These are phyloP conservation scores for Globisporangium nodosum DNA, from an alignment of 352 stramenopile species.

Conservation along the genomic window DNA sequence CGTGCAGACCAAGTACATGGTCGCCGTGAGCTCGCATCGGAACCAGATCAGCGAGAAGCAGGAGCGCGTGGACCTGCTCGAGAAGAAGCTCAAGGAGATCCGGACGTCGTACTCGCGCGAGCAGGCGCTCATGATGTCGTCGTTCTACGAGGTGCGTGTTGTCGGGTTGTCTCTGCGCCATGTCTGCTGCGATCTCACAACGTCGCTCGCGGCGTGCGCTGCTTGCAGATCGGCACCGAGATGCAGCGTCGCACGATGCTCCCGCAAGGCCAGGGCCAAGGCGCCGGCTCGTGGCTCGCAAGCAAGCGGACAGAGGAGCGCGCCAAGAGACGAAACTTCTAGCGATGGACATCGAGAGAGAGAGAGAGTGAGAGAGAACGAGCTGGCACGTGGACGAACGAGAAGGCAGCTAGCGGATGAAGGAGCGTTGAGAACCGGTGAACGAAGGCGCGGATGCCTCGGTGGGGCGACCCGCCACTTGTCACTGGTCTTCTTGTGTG, in stretches of 20 bases:
- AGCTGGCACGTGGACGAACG: no score
- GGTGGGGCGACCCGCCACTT: no score
- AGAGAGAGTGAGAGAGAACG: background rate
- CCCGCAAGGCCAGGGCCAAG: constrained; percentile 47
- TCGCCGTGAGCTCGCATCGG: constrained; percentile 81
- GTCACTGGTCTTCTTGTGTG: background rate
- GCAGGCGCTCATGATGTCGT: constrained; percentile 86
- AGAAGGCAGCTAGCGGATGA: background rate
- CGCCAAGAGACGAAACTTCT: constrained; percentile 71
- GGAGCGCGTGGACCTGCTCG: constrained; percentile 75
- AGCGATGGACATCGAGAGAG: constrained; percentile 4
- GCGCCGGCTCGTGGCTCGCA: constrained; percentile 68
- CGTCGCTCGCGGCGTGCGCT: background rate
- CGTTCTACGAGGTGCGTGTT: constrained; percentile 75
- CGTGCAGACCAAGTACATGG: constrained; percentile 91
- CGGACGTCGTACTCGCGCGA: constrained; percentile 76
- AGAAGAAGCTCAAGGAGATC: constrained; percentile 85
- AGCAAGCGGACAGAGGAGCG: constrained; percentile 82
- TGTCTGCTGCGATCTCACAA: no score
- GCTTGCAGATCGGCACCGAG: constrained; percentile 77
- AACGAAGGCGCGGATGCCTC: no score
- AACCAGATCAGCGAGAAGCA: constrained; percentile 88
- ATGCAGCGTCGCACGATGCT: constrained; percentile 88
- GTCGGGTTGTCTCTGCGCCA: background rate
- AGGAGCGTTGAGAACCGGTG: background rate